Conservation (phyloP, 306 rosid species). For the Astragalus glycyphyllos region DNA sequence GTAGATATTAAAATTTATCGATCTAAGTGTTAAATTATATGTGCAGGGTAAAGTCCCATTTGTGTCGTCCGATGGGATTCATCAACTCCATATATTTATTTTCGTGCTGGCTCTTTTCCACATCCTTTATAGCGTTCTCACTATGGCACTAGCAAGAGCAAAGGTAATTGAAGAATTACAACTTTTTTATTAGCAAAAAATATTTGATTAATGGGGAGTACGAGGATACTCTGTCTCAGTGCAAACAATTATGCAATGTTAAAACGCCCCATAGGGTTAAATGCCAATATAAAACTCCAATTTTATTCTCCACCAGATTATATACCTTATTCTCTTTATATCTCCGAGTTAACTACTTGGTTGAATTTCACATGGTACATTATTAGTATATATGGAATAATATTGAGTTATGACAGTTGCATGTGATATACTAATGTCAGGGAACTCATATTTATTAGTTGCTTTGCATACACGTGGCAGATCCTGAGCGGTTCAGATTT, state of each 20-base stretch:
- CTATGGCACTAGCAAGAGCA: conserved; percentile 73
- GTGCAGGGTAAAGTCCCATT: conserved; percentile 73
- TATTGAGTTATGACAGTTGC: background rate
- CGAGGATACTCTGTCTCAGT: too few relatives aligned
- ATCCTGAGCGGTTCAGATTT: conserved; percentile 84
- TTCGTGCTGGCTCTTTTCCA: conserved; percentile 77
- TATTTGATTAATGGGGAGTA: too few relatives aligned
- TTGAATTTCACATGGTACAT: conserved; percentile 64
- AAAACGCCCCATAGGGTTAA: too few relatives aligned
- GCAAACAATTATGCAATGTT: too few relatives aligned
- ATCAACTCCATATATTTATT: conserved; percentile 86
- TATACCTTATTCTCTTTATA: background rate
- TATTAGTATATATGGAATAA: background rate
- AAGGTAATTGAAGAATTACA: conserved; percentile 55
- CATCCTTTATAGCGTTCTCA: conserved; percentile 66
- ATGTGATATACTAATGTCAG: background rate
- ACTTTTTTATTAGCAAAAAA: background rate
- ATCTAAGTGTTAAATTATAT: too few relatives aligned
- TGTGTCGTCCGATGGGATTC: conserved; percentile 74
- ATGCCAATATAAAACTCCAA: too few relatives aligned
- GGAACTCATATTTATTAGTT: background rate
- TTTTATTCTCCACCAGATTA: background rate
- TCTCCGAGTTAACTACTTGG: background rate
- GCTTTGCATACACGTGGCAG: conserved; percentile 41
- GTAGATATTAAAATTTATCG: too few relatives aligned